Percentiles rank a stretch among this genome's conserved stretches.
These are phyloP conservation scores for Kodamaea laetipori DNA, from an alignment of 805 yeast genomes.

Conservation along the genomic window DNA sequence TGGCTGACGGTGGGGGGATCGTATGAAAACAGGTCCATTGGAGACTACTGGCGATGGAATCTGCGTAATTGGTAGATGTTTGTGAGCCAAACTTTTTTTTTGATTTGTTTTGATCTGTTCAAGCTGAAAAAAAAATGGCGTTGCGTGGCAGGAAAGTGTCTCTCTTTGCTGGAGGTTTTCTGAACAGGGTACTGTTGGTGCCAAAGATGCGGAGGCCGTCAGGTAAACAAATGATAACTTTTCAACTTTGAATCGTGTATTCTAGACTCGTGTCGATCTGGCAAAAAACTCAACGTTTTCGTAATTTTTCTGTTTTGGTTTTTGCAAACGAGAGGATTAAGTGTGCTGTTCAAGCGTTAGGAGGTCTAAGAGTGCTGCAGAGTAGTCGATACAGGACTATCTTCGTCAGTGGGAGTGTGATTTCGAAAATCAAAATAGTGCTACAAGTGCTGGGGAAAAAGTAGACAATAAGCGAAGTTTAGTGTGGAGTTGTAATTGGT, in stretches of 20 bases:
- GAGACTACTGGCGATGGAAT: neutral
- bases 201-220: too few species aligned
- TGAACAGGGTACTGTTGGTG: neutral
- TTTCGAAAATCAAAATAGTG: too few species aligned
- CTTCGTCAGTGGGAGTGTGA: too few species aligned
- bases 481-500: too few species aligned
- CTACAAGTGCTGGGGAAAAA: too few species aligned
- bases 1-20: constrained; percentile 8
- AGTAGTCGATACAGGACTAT: neutral
- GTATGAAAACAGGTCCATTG: constrained; percentile 9
- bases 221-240: too few species aligned
- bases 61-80: constrained; percentile 1
- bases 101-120: constrained; percentile 10
- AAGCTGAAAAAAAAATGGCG: constrained; percentile 5
- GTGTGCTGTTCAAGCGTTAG: neutral
- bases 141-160: neutral
- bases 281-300: constrained; percentile 1
- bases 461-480: too few species aligned
- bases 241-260: neutral
- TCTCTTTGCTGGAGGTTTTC: neutral
- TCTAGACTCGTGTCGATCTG: constrained; percentile 2
- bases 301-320: constrained; percentile 10
- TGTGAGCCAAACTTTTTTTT: constrained; percentile 8
- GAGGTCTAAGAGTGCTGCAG: neutral
- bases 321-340: constrained; percentile 4